These are phyloP conservation scores for Phytophthora pisi DNA, from an alignment of 352 stramenopile genomes.

Conservation along the genomic window DNA sequence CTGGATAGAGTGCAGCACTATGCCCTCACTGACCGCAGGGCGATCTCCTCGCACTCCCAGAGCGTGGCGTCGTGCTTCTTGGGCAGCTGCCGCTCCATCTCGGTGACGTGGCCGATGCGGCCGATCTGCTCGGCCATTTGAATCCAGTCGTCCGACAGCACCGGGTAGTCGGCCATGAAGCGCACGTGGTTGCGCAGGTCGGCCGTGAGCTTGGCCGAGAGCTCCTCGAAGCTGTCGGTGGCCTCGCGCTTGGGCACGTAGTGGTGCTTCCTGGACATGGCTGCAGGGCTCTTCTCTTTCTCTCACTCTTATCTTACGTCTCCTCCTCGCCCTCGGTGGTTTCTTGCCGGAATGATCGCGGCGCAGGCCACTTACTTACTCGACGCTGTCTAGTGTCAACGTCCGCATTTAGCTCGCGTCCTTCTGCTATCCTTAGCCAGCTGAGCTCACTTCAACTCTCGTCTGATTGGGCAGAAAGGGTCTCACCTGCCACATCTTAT, in stretches of 20 bases:
- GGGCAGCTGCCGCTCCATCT: conserved; percentile 85
- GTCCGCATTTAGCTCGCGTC: not conserved
- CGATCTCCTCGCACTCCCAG: conserved; percentile 91
- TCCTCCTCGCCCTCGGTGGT: not conserved
- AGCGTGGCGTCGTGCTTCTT: conserved; percentile 89
- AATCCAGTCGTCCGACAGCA: conserved; percentile 89
- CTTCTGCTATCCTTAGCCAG: not conserved
- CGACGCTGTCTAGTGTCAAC: not conserved
- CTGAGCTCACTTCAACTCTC: not conserved
- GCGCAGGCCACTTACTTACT: not conserved
- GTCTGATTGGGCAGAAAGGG: not conserved
- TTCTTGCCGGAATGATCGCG: conserved; percentile 27
- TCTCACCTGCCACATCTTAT: not conserved
- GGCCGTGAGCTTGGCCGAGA: conserved; percentile 85
- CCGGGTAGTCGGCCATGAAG: conserved; percentile 86
- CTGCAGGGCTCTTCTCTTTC: conserved; percentile 4
- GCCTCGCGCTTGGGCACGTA: conserved; percentile 64
- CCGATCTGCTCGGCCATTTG: conserved; percentile 89
- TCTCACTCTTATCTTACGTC: not conserved
- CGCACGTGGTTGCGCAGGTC: conserved; percentile 88
- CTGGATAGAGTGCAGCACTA: no score
- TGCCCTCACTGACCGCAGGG: conserved; percentile 51
- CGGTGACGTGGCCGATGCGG: conserved; percentile 89
- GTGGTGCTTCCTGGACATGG: conserved; percentile 57
- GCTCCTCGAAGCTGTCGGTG: conserved; percentile 77